These are phyloP conservation scores for Mortierella sp. DNA, from an alignment of 371 early-diverging fungal species.

Conservation along the genomic window DNA sequence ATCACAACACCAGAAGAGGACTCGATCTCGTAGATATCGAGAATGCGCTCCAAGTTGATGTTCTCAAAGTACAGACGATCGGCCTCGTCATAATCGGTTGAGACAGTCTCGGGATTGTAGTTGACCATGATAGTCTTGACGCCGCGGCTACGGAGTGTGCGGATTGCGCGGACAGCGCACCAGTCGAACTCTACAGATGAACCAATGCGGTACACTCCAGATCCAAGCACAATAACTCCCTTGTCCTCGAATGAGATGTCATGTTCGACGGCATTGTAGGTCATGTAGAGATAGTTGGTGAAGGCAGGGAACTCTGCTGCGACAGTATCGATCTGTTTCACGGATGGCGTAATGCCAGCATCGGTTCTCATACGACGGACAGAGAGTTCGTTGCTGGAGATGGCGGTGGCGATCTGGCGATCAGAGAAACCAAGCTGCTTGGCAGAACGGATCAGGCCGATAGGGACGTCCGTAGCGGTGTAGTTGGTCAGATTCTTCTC, in stretches of 20 bases:
- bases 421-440: conserved; percentile 90
- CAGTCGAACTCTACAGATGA: conserved; percentile 95
- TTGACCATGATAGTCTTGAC: conserved; percentile 93
- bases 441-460: conserved; percentile 70
- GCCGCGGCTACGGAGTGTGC: conserved; percentile 77
- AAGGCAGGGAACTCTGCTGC: conserved; percentile 90
- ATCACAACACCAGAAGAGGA: conserved; percentile 82
- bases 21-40: conserved; percentile 93
- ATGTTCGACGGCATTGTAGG: conserved; percentile 87
- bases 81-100: conserved; percentile 94
- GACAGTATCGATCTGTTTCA: conserved; percentile 97
- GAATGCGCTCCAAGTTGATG: conserved; percentile 86
- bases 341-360: conserved; percentile 81
- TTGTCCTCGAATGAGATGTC: conserved; percentile 87
- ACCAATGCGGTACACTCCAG: conserved; percentile 96
- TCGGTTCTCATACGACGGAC: conserved; percentile 85
- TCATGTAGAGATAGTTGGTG: conserved; percentile 70
- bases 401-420: conserved; percentile 69
- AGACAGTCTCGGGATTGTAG: conserved; percentile 97
- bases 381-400: conserved; percentile 86
- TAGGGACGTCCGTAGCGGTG: conserved; percentile 58
- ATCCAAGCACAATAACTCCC: conserved; percentile 93
- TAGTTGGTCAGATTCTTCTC: conserved; percentile 63
- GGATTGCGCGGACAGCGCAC: conserved; percentile 88
- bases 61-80: conserved; percentile 96